Conservation (phyloP, 2,329 filamentous ascomycete genomes). For the Phialemoniopsis sp. region DNA sequence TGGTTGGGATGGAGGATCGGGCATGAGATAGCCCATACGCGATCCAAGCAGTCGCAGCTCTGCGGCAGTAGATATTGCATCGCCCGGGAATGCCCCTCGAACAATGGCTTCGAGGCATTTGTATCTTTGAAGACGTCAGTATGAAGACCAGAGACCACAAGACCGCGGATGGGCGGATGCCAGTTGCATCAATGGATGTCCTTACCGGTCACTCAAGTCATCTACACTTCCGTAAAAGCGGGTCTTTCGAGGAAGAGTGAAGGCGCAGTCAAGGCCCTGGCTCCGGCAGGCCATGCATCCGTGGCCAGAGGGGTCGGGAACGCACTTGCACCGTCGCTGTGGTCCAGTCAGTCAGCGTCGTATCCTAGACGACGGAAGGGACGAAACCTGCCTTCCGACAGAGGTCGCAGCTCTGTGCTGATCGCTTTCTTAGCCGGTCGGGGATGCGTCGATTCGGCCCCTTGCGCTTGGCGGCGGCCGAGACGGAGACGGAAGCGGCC, state of each 20-base stretch:
- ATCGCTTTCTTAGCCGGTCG: constrained; percentile 26
- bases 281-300: constrained; percentile 26
- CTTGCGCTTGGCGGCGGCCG: constrained; percentile 8
- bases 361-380: too few species aligned
- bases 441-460: constrained; percentile 25
- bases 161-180: too few species aligned
- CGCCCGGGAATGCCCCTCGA: constrained; percentile 25
- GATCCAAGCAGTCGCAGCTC: constrained; percentile 23
- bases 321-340: constrained; percentile 27
- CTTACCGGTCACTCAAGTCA: constrained; percentile 27
- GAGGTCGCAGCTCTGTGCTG: constrained; percentile 28
- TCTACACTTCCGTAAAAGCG: constrained; percentile 30
- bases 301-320: constrained; percentile 19
- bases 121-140: constrained; percentile 14
- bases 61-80: constrained; percentile 17
- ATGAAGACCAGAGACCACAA: not conserved
- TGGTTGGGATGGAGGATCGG: constrained; percentile 16
- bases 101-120: constrained; percentile 30
- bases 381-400: constrained; percentile 23
- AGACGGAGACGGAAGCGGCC: too few species aligned
- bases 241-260: constrained; percentile 27
- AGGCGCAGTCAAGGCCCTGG: constrained; percentile 25
- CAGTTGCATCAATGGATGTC: too few species aligned
- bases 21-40: constrained; percentile 26
- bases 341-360: constrained; percentile 8